Base-by-base conservation (phyloP, 1,284 basidiomycete genomes). In the Naganishia cerealis region DNA sequence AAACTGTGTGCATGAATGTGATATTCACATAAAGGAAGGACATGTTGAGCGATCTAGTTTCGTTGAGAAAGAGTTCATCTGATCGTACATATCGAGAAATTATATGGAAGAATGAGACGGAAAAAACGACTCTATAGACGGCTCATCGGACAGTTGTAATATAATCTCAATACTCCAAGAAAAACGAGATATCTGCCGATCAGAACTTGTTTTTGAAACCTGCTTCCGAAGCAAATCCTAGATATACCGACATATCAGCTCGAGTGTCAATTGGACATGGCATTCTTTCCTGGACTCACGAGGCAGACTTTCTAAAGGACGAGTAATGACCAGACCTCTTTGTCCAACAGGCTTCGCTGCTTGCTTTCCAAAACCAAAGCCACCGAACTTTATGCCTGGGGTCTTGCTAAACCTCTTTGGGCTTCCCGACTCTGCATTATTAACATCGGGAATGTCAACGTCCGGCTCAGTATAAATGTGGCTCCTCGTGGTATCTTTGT, bases 361-460 rank as follows among this genome's bases (percentile, higher is more conserved):
- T 76, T 90, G 87, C 62, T 87, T 83, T 24, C 90, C 90, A 70
- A 91, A 92, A 1, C 90, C 90, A 75, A 85, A 86, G 0, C 86
- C 86, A n/a, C 78, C 77, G 63, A 79, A 79, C 53, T 71, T 68
- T 7, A 73, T 72, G 5, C 78, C 78, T n/a, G 75, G 75, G 7
- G 62, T 67, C 12, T 63, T 72, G 21, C 66, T 55, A 33, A 71
- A 71, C 18, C 46, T 46, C 54, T 42, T 54, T 18, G 43, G 18
- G 2, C 29, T 43, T 18, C 38, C 42, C 8, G 48, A n/a, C n/a
- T 40, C 54, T 4, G 42, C 43, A 13, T 57, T 29, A 8, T n/a
- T 50, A 15, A 6, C 29, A 26, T 38, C 26, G 12, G 52, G 29
- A 2, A 10, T 42, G 26, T 56, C 42, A 18, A 63, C 36, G 38